A percentile compares a stretch with the other conserved stretches of the same genome.
These are phyloP conservation scores for Cucurbita argyrosperma DNA, from an alignment of 306 rosid species.

Conservation along the genomic window DNA sequence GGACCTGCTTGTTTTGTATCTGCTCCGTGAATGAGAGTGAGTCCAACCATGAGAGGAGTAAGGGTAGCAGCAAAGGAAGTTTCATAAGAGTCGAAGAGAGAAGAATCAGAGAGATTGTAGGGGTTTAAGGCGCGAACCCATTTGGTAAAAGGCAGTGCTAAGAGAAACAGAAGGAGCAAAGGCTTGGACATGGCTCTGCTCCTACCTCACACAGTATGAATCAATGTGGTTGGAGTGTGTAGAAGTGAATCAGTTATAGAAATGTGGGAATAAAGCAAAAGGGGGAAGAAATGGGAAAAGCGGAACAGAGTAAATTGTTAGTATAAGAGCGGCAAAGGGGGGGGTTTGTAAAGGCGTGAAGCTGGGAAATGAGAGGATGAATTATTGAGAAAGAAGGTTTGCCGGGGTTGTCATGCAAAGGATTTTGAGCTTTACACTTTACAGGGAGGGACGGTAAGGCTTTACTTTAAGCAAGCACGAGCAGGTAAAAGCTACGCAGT, in stretches of 20 bases:
- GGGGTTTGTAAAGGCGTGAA: background rate
- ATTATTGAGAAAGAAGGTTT: background rate
- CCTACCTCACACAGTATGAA: background rate
- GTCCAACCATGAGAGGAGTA: slow-evolving; percentile 43
- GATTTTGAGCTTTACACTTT: background rate
- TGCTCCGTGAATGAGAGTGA: slow-evolving; percentile 72
- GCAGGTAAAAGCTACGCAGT: background rate
- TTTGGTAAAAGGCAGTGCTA: slow-evolving; percentile 24
- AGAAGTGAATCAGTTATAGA: background rate
- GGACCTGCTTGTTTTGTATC: slow-evolving; percentile 73
- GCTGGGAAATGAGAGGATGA: background rate
- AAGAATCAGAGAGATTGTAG: slow-evolving; percentile 41
- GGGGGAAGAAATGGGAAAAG: background rate
- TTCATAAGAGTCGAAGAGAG: slow-evolving; percentile 38
- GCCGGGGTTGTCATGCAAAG: slow-evolving; percentile 1
- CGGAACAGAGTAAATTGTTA: background rate
- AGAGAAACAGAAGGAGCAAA: slow-evolving; percentile 27
- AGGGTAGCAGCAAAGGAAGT: slow-evolving; percentile 13
- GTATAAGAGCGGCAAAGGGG: background rate
- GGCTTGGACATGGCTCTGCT: slow-evolving; percentile 22
- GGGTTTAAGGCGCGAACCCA: slow-evolving; percentile 35
- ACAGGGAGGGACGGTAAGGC: too few species aligned
- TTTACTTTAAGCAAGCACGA: background rate
- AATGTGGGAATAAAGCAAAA: background rate
- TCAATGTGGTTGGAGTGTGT: background rate